Evolutionary conservation across 495 filamentous ascomycete genomes (phyloP), one percentile per base, ranked within the genome.

Genomic region (Tuber magnatum): DNA sequence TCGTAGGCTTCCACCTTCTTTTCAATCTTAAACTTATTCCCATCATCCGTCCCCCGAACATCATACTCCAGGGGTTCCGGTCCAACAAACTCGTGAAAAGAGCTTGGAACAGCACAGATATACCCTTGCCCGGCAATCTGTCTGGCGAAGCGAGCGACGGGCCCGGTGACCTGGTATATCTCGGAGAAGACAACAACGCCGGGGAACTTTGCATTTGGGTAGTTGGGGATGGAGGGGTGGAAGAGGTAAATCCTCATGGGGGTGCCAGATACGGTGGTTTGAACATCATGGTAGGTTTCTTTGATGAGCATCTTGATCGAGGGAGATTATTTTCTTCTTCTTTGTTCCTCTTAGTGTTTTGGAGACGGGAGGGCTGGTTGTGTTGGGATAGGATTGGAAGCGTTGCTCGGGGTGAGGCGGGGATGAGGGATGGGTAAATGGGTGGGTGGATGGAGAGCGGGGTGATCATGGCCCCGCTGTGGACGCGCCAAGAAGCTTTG

Each of bases 131-230:
- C 91, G 40, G 93, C 93, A 71, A 98, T 97, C 82, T 97, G 94
- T 74, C 94, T 90, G 40, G 93, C 93, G 80, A 98, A 97, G 68
- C 94, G 90, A 61, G 91, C 88, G 32, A 98, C 94, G 3, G 94
- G 94, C 0, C 94, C 94, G 75, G 94, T 97, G 22, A 97, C 94
- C 90, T 97, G 94, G 81, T 97, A 97, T 79, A 97, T 97, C 85
- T 97, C 94, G 82, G 91, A 94, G 84, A 97, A 98, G 65, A 97
- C 85, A 10, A 93, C 92, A 1, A 98, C 92, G 39, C 93, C 94
- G 0, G 94, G 94, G 82, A 97, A 98, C 70, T 84, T 89, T 79
- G 94, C 94, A 70, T 94, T 88, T 24, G 94, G 93, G 81, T 95
- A 95, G 71, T 90, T 89, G 0, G 93, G 89, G 78, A 98, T 91